Conservation (phyloP, 768 basidiomycete species). For the Lactarius indigo region DNA sequence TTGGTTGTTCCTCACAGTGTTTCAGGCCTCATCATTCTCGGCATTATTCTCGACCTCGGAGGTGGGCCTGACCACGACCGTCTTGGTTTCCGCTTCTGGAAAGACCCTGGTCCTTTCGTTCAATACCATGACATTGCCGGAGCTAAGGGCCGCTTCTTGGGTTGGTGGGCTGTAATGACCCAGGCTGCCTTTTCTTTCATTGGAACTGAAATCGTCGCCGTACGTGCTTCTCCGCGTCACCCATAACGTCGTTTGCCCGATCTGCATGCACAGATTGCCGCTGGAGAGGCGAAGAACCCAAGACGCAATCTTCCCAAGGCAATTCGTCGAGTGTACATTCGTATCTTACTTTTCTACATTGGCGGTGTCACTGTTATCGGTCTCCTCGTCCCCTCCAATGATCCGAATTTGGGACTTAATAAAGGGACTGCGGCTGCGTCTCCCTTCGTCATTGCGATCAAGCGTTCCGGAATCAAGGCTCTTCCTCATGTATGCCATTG, state of each 20-base stretch:
- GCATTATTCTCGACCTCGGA: slow-evolving; percentile 54
- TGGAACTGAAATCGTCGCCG: slow-evolving; percentile 53
- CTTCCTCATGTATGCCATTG: slow-evolving; percentile 42
- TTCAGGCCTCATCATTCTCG: slow-evolving; percentile 40
- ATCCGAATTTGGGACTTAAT: slow-evolving; percentile 48
- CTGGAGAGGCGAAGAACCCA: slow-evolving; percentile 90
- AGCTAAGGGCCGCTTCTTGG: slow-evolving; percentile 48
- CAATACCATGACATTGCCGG: slow-evolving; percentile 42
- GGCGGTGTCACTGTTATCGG: slow-evolving; percentile 73
- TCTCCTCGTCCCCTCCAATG: slow-evolving; percentile 76
- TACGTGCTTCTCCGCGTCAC: slow-evolving; percentile 30
- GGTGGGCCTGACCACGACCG: slow-evolving; percentile 54
- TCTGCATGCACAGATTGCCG: slow-evolving; percentile 76
- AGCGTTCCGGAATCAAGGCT: slow-evolving; percentile 71
- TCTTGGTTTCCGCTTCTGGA: slow-evolving; percentile 48
- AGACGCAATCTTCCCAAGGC: slow-evolving; percentile 60
- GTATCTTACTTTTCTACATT: slow-evolving; percentile 77
- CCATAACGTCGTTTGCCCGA: slow-evolving; percentile 40
- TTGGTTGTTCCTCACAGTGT: background rate
- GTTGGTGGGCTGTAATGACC: slow-evolving; percentile 49
- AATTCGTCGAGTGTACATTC: slow-evolving; percentile 58
- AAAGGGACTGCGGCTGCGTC: slow-evolving; percentile 66
- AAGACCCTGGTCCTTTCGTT: slow-evolving; percentile 55
- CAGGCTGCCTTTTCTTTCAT: slow-evolving; percentile 60
- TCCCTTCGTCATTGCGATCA: slow-evolving; percentile 90